These are phyloP conservation scores for Podosphaera xanthii DNA, from an alignment of 2,329 filamentous ascomycete species.

Conservation along the genomic window DNA sequence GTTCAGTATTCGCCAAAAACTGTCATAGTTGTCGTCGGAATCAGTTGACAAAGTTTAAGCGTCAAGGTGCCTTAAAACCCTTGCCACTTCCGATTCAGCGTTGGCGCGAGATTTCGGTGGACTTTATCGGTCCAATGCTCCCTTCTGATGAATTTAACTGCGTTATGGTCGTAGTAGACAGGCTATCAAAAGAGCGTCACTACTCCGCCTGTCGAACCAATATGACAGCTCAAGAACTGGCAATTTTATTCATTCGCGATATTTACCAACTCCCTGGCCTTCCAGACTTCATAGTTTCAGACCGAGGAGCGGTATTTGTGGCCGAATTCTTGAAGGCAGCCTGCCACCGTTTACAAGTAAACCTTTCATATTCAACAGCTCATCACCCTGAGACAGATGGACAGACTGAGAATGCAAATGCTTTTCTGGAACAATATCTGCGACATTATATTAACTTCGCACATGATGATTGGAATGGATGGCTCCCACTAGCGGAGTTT, in stretches of 20 bases:
- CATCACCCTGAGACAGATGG: not conserved
- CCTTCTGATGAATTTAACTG: too few species aligned
- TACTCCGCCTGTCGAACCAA: not conserved
- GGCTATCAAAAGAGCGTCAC: not conserved
- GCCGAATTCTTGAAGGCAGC: not conserved
- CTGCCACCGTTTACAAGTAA: not conserved
- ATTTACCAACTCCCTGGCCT: not conserved
- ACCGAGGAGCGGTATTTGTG: not conserved
- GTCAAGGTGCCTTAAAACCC: too few species aligned
- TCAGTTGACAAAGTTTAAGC: too few species aligned
- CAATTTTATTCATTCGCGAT: not conserved
- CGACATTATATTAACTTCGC: too few species aligned
- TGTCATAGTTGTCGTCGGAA: too few species aligned
- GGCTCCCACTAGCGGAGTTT: constrained; percentile 5
- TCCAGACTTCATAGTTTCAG: constrained; percentile 5
- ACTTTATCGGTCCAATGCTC: too few species aligned
- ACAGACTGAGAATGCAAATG: too few species aligned
- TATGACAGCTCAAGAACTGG: not conserved
- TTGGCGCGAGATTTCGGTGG: too few species aligned
- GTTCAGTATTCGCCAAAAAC: too few species aligned
- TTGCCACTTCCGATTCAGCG: too few species aligned
- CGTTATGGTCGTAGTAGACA: too few species aligned
- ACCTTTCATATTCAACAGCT: constrained; percentile 2
- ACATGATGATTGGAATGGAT: not conserved
- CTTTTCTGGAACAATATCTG: too few species aligned